These are phyloP conservation scores for Brassica balearica DNA, from an alignment of 441 rosid genomes.

Conservation along the genomic window DNA sequence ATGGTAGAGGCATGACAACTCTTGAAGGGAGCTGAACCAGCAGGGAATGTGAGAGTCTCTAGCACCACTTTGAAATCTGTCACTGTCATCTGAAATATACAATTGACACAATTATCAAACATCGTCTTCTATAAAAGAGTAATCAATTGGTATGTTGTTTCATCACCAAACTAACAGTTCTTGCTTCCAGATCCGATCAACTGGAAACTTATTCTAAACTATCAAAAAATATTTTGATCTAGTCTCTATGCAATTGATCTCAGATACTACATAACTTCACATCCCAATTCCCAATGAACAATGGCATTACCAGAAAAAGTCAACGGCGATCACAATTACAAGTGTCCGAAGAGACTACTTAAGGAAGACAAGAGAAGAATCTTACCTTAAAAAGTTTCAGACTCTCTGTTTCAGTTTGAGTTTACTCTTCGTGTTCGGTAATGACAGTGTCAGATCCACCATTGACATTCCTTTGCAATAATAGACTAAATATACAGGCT, in stretches of 20 bases:
- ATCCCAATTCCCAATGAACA: neutral
- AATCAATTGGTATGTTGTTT: neutral
- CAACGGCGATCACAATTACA: neutral
- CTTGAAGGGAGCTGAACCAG: constrained; percentile 72
- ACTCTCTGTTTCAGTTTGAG: constrained; percentile 17
- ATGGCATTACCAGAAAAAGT: neutral
- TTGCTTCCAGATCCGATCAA: neutral
- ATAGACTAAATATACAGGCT: neutral
- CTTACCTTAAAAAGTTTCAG: constrained; percentile 22
- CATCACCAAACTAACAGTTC: neutral
- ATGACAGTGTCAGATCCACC: constrained; percentile 25
- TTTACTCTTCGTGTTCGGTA: constrained; percentile 9
- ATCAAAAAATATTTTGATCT: neutral
- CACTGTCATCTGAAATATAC: constrained; percentile 42
- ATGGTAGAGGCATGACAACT: constrained; percentile 94
- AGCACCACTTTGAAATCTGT: constrained; percentile 47
- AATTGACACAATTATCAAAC: neutral
- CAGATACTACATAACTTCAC: neutral
- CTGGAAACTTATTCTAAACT: neutral
- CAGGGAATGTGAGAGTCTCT: constrained; percentile 78
- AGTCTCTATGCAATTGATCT: neutral
- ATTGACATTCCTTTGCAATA: constrained; percentile 7
- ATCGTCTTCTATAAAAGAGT: neutral
- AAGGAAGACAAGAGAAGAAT: neutral
- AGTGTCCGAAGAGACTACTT: neutral